Base-by-base conservation (phyloP, 2,329 filamentous ascomycete genomes). In the Blastomyces parvus region DNA sequence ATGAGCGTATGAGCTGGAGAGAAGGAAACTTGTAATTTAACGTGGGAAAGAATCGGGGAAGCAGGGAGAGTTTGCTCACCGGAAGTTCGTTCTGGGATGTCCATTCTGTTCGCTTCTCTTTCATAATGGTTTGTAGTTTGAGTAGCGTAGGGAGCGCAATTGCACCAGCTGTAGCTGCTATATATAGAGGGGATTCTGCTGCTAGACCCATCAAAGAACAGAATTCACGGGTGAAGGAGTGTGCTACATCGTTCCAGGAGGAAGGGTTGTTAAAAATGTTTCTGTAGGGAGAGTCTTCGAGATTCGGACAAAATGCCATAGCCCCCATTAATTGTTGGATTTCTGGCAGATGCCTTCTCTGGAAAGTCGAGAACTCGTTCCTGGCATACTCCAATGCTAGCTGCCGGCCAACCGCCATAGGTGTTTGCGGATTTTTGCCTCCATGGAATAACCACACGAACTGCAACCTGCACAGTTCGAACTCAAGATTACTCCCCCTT, bases 161-260 rank as follows among this genome's bases (percentile, higher is more conserved):
- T 11, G 91, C 88, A 56, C 94, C 94, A 0, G 94, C 94, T 13
- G 93, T 97, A 1, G 89, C 88, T 58, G 94, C 92, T 36, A 97
- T 86, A 74, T 96, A 97, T 13, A 99, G 85, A 0, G 94, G 94
- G 0, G 91, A 96, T 71, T 96, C 90, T 25, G 93, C 91, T 0
- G 91, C 93, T 0, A 99, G 82, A 13, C 91, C 91, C 0, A 99
- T 84, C 27, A 97, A 80, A 1, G 89, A 92, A 79, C 94, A 99
- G 78, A 97, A 99, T 73, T 97, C 94, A 64, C 89, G 86, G 0
- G 90, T 96, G 73, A 99, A 99, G 3, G 89, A 89, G n/a, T 85
- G 79, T 5, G 90, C 86, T 1, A 96, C 89, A 66, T 96, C 90
- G 50, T 89, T 85, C 81, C 94, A 99, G 0, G 88, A 86, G 3